phyloP scores from a whole-genome alignment of 805 yeast genomes.

The Pichia insulana region DNA sequence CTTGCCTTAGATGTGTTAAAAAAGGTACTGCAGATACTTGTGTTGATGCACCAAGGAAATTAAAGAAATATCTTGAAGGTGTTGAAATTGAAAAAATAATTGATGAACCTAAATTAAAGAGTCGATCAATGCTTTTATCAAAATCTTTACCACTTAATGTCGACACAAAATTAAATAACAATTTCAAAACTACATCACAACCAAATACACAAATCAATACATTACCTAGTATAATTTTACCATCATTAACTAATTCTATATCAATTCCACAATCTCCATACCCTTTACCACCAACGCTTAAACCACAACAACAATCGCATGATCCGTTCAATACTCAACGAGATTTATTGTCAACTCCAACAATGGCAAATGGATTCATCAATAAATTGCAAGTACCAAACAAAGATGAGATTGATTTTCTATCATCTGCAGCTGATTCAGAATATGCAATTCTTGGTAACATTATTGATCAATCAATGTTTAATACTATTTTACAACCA shows the following conservation, averaged over 20 bases:
- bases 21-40: slow-evolving; percentile 65
- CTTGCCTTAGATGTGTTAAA: slow-evolving; percentile 66
- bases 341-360: too few species aligned
- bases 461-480: slow-evolving; percentile 44
- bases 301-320: too few species aligned
- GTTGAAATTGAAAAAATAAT: background rate
- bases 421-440: slow-evolving; percentile 64
- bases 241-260: background rate
- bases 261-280: background rate
- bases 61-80: slow-evolving; percentile 57
- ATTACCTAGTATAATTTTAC: background rate
- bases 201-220: background rate
- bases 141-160: background rate
- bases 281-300: too few species aligned
- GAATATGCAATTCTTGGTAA: slow-evolving; percentile 64
- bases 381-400: background rate
- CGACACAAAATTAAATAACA: background rate
- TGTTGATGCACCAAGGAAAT: slow-evolving; percentile 82
- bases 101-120: background rate
- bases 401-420: slow-evolving; percentile 32
- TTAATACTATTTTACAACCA: slow-evolving; percentile 8
- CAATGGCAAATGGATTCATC: slow-evolving; percentile 16
- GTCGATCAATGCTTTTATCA: background rate
- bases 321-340: too few species aligned
- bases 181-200: background rate